phyloP scores from a whole-genome alignment of 129 eudicot species.

The Flaveria trinervia region DNA sequence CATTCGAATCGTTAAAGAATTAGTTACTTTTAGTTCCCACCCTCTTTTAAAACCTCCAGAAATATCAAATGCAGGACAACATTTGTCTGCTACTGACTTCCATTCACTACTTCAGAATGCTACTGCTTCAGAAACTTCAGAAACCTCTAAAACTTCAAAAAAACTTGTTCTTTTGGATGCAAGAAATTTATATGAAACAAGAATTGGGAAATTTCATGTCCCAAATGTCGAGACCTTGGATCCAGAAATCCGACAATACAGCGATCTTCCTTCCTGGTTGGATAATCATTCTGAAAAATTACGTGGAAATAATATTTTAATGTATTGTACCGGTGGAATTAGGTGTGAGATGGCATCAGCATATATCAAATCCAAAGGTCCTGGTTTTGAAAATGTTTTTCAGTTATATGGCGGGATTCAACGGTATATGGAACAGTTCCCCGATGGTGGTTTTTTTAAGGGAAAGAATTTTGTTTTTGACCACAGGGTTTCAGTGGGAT shows the following conservation, averaged over 20 bases:
- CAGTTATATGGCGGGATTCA: constrained; percentile 98
- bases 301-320: constrained; percentile 67
- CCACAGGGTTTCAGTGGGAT: constrained; percentile 92
- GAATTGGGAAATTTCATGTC: constrained; percentile 79
- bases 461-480: constrained; percentile 97
- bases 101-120: constrained; percentile 70
- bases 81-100: constrained; percentile 81
- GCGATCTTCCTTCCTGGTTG: constrained; percentile 90
- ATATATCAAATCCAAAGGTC: constrained; percentile 88
- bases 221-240: constrained; percentile 79
- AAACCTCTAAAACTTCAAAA: constrained; percentile 34
- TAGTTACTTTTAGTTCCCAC: constrained; percentile 74
- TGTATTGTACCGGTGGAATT: constrained; percentile 99
- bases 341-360: constrained; percentile 99
- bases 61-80: constrained; percentile 74
- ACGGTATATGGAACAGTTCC: constrained; percentile 87
- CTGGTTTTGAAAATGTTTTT: constrained; percentile 92
- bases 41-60: constrained; percentile 75
- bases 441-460: constrained; percentile 90
- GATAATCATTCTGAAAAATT: constrained; percentile 66
- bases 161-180: constrained; percentile 76
- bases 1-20: constrained; percentile 86
- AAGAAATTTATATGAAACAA: constrained; percentile 86
- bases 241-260: constrained; percentile 88
- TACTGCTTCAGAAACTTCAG: constrained; percentile 21